Base-by-base conservation (phyloP, 768 basidiomycete species). In the Trametes villosa region DNA sequence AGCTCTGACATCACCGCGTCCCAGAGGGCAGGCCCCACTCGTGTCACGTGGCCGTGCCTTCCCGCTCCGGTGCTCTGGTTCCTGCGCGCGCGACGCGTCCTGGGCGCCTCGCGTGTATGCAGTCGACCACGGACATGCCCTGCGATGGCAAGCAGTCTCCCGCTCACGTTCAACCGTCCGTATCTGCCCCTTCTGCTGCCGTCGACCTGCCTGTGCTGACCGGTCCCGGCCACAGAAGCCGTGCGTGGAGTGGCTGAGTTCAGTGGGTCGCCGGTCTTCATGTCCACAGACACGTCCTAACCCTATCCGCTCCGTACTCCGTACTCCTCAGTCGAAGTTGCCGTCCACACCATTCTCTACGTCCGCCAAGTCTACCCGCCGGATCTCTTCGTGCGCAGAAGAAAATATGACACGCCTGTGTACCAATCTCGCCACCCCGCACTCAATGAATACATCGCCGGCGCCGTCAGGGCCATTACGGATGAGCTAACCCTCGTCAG, bases 391-490 rank as follows among this genome's bases (percentile, higher is more conserved):
- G 81, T 90, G 38, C 83, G 94, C 41, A 82, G 92, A 57, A 91
- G 90, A 76, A 95, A 94, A 72, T 97, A 95, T 72, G 87, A 93
- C 60, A 89, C 89, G 0, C 91, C 93, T 0, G 93, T 96, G 11
- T 98, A 87, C 70, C 94, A 97, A 75, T 94, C 92, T 4, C 86
- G 95, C n/a, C 92, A 96, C 71, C 94, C 95, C 2, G 84, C 84
- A 41, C 78, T 98, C 53, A 90, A 92, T 64, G 86, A 89, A 45
- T 98, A 97, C 71, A 89, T 98, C 57, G 85, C 92, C n/a, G 90
- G 91, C 20, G 89, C 92, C 2, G 81, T 94, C 58, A 89, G 88
- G 68, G 88, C 92, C n/a, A 74, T 95, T 29, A 80, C 82, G 20
- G 90, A 92, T 46, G 94, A 96, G 72, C 79, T 97, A 15, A 71